phyloP scores from a whole-genome alignment of 768 basidiomycete genomes.

The Sarcomyxa edulis region DNA sequence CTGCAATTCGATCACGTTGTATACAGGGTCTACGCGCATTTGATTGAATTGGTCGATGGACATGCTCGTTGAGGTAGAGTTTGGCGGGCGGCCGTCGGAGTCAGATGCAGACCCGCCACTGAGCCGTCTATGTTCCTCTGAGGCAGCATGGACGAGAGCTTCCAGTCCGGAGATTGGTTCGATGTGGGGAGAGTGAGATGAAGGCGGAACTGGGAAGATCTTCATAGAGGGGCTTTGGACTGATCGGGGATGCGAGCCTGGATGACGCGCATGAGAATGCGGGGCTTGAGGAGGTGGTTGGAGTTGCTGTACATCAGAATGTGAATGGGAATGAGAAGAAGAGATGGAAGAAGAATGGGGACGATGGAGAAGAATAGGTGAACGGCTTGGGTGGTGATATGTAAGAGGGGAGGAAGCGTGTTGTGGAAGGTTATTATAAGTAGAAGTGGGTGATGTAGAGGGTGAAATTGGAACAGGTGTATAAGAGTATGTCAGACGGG shows the following conservation, averaged over 20 bases:
- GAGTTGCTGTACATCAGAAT: background rate
- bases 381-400: conserved; percentile 10
- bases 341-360: conserved; percentile 4
- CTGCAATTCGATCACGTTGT: background rate
- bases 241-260: conserved; percentile 3
- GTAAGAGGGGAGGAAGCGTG: background rate
- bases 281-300: background rate
- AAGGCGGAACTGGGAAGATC: conserved; percentile 2
- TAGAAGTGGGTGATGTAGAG: background rate
- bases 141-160: conserved; percentile 67
- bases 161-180: conserved; percentile 40
- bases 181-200: conserved; percentile 1
- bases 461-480: background rate
- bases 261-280: conserved; percentile 3
- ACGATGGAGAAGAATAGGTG: conserved; percentile 4
- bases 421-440: background rate
- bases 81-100: conserved; percentile 6
- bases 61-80: conserved; percentile 1
- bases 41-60: too few relatives aligned
- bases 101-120: conserved; percentile 18
- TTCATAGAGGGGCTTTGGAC: background rate
- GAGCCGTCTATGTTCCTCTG: conserved; percentile 57
- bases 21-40: too few relatives aligned
- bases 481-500: background rate
- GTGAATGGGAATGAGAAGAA: conserved; percentile 1